Percentiles rank a stretch among this genome's conserved stretches.
phyloP scores from a whole-genome alignment of 768 basidiomycete species.

The Heimioporus sp. region DNA sequence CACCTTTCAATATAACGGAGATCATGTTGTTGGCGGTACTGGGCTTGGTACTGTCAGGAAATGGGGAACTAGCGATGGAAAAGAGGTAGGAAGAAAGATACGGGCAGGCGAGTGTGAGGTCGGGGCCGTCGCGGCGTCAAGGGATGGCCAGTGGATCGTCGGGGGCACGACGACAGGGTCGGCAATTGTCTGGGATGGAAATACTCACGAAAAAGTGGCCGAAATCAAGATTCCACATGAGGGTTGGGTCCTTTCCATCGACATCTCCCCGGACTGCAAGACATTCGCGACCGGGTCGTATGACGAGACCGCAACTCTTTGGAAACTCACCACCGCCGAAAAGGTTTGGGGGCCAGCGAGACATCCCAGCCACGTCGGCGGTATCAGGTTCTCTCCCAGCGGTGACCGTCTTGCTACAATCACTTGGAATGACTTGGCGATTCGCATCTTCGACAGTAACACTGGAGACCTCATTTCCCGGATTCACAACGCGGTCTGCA shows the following conservation, averaged over 20 bases:
- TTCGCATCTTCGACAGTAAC: conserved; percentile 5
- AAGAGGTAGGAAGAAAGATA: conserved; percentile 1
- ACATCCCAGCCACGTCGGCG: not conserved
- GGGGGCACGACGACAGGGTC: conserved; percentile 3
- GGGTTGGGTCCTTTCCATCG: conserved; percentile 4
- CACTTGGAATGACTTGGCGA: conserved; percentile 3
- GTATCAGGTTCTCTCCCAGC: conserved; percentile 4
- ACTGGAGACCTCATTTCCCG: conserved; percentile 1
- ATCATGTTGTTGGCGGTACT: conserved; percentile 1
- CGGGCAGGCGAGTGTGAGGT: not conserved
- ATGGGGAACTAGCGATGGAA: conserved; percentile 1
- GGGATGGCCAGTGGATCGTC: conserved; percentile 4
- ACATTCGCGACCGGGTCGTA: conserved; percentile 6
- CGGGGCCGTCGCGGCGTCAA: conserved; percentile 1
- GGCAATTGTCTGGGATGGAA: conserved; percentile 1
- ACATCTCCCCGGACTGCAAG: conserved; percentile 4
- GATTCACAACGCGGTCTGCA: not conserved
- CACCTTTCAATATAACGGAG: conserved; percentile 1
- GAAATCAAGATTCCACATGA: conserved; percentile 1
- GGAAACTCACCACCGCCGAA: not conserved
- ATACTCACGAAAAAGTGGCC: not conserved
- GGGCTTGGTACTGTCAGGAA: conserved; percentile 1
- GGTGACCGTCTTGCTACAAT: conserved; percentile 2
- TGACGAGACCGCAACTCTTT: conserved; percentile 2
- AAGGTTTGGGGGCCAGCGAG: not conserved